Base-by-base conservation (phyloP, 257 asterid species). In the Solanum pennellii region DNA sequence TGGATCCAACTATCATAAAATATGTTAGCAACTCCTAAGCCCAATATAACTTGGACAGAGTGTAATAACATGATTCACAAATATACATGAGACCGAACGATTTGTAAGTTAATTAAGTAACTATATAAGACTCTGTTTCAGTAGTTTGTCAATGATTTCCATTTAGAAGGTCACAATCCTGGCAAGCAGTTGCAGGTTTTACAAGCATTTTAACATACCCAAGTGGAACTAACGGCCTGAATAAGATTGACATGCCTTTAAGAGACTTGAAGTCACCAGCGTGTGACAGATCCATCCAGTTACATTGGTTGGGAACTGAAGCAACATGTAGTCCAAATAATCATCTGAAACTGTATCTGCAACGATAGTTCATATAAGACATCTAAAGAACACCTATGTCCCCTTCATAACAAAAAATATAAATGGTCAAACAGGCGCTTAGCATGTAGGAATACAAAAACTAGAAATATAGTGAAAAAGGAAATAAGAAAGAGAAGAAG, bases 221-320 rank as follows among this genome's bases (percentile, higher is more conserved):
- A 87, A 86, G 92, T 68, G 69, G 90, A 89, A 90, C 86, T 88
- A 91, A 85, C 59, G 52, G 88, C 85, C 88, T 66, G 90, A 91
- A 90, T 90, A 90, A 89, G 89, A 90, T 89, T 89, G 88, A 92
- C 95, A 15, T 93, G 94, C 99, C 99, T 94, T 95, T 93, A 97
- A 88, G 89, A 97, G 99, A 92, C 96, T 96, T 69, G 99, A 97
- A 69, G 99, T 96, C 89, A 97, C 99, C 93, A 95, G 89, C 11
- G 99, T 94, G 88, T 93, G 96, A 89, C 99, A 95, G 89, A 97
- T 97, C 99, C 99, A 97, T 47, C 97, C 99, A 1, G 99, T 97
- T 37, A 97, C 96, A 90, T 97, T 95, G 86, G 99, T 97, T 65
- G 99, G 99, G 89, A 95, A 94, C 93, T 94, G 98, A 87, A 94